phyloP scores from a whole-genome alignment of 345 rosid genomes.

The Eucalyptus polybractea region DNA sequence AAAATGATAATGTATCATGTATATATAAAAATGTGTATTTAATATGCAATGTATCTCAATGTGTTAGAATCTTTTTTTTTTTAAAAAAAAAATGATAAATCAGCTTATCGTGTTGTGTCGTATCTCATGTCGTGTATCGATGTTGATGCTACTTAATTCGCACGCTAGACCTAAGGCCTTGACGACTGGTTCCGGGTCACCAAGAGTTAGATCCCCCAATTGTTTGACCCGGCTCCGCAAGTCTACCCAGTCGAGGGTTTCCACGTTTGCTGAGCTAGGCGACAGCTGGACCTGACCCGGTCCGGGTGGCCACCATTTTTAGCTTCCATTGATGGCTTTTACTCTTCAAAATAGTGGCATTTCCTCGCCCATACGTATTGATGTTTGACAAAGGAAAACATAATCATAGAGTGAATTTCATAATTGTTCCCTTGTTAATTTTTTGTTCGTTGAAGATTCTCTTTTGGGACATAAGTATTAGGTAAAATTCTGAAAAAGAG shows the following conservation, averaged over 20 bases:
- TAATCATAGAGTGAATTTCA: background rate
- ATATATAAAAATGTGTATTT: no score
- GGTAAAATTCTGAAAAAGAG: no score
- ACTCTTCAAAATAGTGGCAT: background rate
- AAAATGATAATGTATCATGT: no score
- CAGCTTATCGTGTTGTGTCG: fast-evolving
- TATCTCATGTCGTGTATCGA: fast-evolving
- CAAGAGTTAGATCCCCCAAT: background rate
- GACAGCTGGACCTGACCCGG: background rate
- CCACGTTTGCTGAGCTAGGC: background rate
- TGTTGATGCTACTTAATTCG: fast-evolving
- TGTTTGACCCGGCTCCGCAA: background rate
- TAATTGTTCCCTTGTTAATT: background rate
- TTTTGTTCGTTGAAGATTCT: background rate
- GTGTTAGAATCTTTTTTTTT: fast-evolving
- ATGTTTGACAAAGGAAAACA: background rate
- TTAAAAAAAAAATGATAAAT: fast-evolving
- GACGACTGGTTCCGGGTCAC: background rate
- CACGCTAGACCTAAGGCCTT: background rate
- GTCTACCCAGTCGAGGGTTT: background rate
- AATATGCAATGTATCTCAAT: fast-evolving
- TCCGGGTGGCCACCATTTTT: background rate
- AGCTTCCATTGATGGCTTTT: background rate
- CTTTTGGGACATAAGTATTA: no score
- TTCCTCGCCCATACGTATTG: background rate